Evolutionary conservation across 1,284 basidiomycete genomes (phyloP), one percentile per base, ranked within the genome.

Genomic region (Flammula alnicola): DNA sequence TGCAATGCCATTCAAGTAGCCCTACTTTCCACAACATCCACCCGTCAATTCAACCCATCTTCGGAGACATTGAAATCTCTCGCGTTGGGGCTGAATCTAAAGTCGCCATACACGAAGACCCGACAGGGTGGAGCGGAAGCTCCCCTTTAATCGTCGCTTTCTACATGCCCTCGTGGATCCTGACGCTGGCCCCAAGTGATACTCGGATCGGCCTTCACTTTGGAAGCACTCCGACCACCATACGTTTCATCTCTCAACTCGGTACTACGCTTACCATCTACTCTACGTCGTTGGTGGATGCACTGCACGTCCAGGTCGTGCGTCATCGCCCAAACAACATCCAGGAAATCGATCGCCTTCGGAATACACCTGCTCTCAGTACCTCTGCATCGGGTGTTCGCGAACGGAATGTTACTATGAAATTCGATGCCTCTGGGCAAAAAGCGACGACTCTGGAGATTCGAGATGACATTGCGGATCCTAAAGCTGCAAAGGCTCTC

Each of bases 101-200:
- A 4, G 64, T 61, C 8, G 47, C 42, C 2, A 65, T 76, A 5
- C 30, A 57, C 3, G 71, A 72, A 54, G 77, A 79, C 35, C 40
- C 48, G 14, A 44, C 49, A 14, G 67, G 67, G 8, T 67, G 69
- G 49, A 42, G 56, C 1, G 67, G 69, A 22, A 51, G 50, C 2
- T 72, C 74, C 3, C 53, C 69, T 3, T 51, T 79, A 29, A 60
- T 79, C 14, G 60, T 73, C 12, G 73, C 66, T 12, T 74, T 76
- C 41, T 62, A 66, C 29, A 52, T 66, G 14, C 67, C 74, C 2
- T 66, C 75, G 0, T 67, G 62, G 51, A 55, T 65, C 9, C 55
- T 79, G 23, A 52, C 63, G n/a, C 14, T 52, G 2, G 59, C 60
- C 3, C 47, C 52, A 27, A 33, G 54, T 1, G 40, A 52, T 6